phyloP scores from a whole-genome alignment of 768 basidiomycete genomes.

The Tricholoma saponaceum region DNA sequence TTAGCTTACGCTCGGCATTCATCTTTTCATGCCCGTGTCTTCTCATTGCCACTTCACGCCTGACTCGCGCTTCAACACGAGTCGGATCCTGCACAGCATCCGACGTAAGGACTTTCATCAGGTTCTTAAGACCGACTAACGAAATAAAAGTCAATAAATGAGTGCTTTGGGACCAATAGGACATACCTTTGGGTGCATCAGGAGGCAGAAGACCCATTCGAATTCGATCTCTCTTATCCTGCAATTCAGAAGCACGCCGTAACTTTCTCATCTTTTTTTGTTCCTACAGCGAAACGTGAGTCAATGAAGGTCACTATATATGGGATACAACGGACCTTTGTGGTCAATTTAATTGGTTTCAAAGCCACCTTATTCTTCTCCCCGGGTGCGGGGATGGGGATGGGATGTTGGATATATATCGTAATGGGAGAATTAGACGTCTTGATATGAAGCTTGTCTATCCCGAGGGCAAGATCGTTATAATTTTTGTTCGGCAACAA shows the following conservation, averaged over 20 bases:
- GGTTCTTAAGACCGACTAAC: conserved; percentile 85
- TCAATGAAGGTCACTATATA: neutral
- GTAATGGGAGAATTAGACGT: conserved; percentile 74
- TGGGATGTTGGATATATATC: conserved; percentile 93
- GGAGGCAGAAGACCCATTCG: conserved; percentile 96
- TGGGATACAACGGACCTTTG: conserved; percentile 51
- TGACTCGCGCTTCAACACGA: conserved; percentile 91
- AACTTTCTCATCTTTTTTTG: conserved; percentile 97
- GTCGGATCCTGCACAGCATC: conserved; percentile 98
- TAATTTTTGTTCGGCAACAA: conserved; percentile 80
- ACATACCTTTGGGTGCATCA: conserved; percentile 87
- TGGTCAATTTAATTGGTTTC: conserved; percentile 89
- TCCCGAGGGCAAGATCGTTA: conserved; percentile 60
- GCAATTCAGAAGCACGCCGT: conserved; percentile 78
- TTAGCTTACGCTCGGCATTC: conserved; percentile 90
- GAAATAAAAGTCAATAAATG: neutral
- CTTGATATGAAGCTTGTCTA: conserved; percentile 59
- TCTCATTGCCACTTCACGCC: conserved; percentile 88
- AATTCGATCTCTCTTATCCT: conserved; percentile 93
- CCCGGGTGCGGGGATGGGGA: conserved; percentile 87
- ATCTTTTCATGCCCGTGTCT: conserved; percentile 89
- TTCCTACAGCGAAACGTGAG: conserved; percentile 45
- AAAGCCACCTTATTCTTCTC: conserved; percentile 78
- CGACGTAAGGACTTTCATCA: conserved; percentile 97
- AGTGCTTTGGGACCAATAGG: neutral